These are phyloP conservation scores for Sanghuangporus sanghuang DNA, from an alignment of 1,284 basidiomycete genomes.

Conservation along the genomic window DNA sequence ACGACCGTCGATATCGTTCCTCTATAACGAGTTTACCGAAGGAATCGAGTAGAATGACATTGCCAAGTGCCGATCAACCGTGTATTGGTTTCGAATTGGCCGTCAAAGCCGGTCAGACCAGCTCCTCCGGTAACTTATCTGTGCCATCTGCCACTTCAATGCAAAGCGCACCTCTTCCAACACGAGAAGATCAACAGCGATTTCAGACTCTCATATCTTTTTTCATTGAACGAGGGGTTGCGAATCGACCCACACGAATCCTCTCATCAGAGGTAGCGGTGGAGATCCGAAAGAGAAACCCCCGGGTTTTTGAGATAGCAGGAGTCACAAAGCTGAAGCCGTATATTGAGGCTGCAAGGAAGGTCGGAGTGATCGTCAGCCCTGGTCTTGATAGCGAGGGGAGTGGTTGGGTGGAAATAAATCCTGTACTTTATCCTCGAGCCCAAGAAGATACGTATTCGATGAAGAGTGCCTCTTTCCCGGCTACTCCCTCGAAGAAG, in stretches of 20 bases:
- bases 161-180: neutral
- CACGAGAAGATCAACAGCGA: neutral
- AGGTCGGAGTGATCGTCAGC: conserved; percentile 36
- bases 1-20: too few relatives aligned
- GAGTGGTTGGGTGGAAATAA: neutral
- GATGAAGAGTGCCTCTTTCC: neutral
- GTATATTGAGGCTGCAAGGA: conserved; percentile 40
- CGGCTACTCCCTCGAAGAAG: neutral
- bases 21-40: neutral
- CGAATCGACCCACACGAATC: conserved; percentile 30
- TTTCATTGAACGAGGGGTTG: conserved; percentile 19
- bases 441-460: neutral
- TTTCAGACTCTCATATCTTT: conserved; percentile 17
- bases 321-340: conserved; percentile 40
- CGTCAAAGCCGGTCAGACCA: neutral
- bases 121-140: neutral
- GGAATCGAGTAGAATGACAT: neutral
- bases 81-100: neutral
- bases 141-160: neutral
- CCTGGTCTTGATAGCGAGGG: conserved; percentile 30
- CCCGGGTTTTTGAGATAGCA: conserved; percentile 36
- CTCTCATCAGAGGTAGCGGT: conserved; percentile 35
- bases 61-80: neutral
- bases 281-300: conserved; percentile 31
- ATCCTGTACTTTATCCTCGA: neutral